Base-by-base conservation (phyloP, 176 grass and related monocot genomes). In the Paspalum vaginatum region DNA sequence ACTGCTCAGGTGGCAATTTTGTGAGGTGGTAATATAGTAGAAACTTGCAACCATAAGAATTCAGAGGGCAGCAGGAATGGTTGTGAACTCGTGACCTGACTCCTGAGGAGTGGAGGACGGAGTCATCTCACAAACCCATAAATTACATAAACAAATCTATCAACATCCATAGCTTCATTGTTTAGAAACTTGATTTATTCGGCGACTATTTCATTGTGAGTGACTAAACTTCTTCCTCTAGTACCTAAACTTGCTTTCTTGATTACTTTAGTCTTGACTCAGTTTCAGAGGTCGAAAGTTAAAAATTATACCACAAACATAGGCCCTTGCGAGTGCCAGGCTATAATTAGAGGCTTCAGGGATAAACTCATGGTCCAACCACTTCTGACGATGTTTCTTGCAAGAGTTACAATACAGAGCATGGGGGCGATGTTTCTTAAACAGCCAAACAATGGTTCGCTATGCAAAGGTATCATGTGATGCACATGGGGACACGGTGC, bases 1-100 rank as follows among this genome's bases (percentile, higher is more conserved):
- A 72, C 43, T 67, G 22, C 10, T 42, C 13, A 64, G 15, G 73
- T 0, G 32, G 9, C 58, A 63, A 70, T 66, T 50, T 55, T 68
- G 22, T 92, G 55, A 84, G 75, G 79, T 59, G 22, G 56, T 47
- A 43, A 72, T 71, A 48, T 18, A 61, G 16, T 75, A 42, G 61
- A 84, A 54, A 62, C 51, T 53, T 54, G 54, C 15, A 66, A 40
- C 77, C 64, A 62, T 48, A 69, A 67, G 44, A 79, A 79, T 64
- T 69, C 57, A 64, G 38, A 72, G 26, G 56, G 57, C 8, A 62
- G 40, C 13, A 80, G 17, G 45, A 75, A 79, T 81, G 43, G 43
- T 18, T 58, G 60, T 10, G 76, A 69, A 71, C 27, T 27, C 61
- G 58, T 32, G 7, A 13, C 1, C 57, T 32, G 32, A 32, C 32